phyloP scores from a whole-genome alignment of 2,329 filamentous ascomycete genomes.

The Curvularia sp. region DNA sequence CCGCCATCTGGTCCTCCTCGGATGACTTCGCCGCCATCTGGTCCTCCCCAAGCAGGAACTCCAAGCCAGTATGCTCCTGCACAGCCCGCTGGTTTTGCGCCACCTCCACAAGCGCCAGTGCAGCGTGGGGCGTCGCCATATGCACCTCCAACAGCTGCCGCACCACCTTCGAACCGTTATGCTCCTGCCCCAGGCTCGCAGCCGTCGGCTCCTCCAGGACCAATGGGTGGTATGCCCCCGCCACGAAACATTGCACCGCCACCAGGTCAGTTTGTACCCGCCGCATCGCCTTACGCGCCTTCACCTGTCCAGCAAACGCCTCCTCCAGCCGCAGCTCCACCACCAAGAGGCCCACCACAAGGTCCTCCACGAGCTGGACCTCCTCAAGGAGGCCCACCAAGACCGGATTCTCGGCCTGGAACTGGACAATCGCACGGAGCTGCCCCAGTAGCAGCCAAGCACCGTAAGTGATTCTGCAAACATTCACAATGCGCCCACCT shows the following conservation, averaged over 20 bases:
- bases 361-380: slow-evolving; percentile 57
- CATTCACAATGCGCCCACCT: too few relatives aligned
- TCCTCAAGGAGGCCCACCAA: slow-evolving; percentile 51
- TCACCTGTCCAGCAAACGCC: slow-evolving; percentile 46
- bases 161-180: slow-evolving; percentile 65
- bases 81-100: slow-evolving; percentile 55
- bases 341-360: slow-evolving; percentile 48
- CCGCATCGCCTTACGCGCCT: slow-evolving; percentile 30
- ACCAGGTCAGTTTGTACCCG: slow-evolving; percentile 49
- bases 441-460: slow-evolving; percentile 65
- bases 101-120: slow-evolving; percentile 64
- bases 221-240: slow-evolving; percentile 47
- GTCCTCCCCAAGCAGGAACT: slow-evolving; percentile 47
- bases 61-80: slow-evolving; percentile 66
- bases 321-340: slow-evolving; percentile 54
- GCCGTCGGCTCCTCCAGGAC: slow-evolving; percentile 50
- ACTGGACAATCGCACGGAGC: slow-evolving; percentile 60
- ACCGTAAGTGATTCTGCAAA: slow-evolving; percentile 65
- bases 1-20: slow-evolving; percentile 54
- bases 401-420: slow-evolving; percentile 53
- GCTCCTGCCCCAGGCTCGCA: slow-evolving; percentile 68
- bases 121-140: slow-evolving; percentile 84
- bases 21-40: slow-evolving; percentile 73
- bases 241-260: slow-evolving; percentile 55
- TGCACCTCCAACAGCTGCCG: slow-evolving; percentile 78